These are phyloP conservation scores for Peronosclerospora sorghi DNA, from an alignment of 352 stramenopile genomes.

Conservation along the genomic window DNA sequence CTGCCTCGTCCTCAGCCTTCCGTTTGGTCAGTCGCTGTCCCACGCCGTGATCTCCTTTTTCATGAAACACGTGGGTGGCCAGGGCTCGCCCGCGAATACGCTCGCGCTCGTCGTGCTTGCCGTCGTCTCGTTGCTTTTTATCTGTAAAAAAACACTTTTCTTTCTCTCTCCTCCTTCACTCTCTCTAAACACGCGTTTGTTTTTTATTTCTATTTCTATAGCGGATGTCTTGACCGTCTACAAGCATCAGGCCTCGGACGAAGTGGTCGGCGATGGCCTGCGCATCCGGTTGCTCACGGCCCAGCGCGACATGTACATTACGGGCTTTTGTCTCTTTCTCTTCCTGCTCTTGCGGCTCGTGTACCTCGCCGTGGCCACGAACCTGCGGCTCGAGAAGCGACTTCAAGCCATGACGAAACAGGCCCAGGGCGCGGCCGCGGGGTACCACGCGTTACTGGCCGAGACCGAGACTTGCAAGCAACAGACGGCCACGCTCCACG, in stretches of 20 bases:
- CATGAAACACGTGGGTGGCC: conserved; percentile 25
- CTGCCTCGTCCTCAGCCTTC: conserved; percentile 37
- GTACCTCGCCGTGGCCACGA: conserved; percentile 57
- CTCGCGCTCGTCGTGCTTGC: conserved; percentile 42
- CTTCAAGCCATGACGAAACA: conserved; percentile 69
- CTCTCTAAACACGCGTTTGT: conserved; percentile 5
- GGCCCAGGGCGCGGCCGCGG: conserved; percentile 44
- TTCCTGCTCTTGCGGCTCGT: conserved; percentile 72
- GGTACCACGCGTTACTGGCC: conserved; percentile 55
- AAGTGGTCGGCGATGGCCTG: conserved; percentile 55
- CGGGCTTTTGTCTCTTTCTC: conserved; percentile 75
- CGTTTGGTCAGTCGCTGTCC: conserved; percentile 48
- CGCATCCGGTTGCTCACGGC: conserved; percentile 69
- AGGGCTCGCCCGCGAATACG: conserved; percentile 32
- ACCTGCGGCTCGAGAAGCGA: conserved; percentile 61
- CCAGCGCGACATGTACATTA: conserved; percentile 83
- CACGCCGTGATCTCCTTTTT: conserved; percentile 53
- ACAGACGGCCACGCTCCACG: conserved; percentile 58
- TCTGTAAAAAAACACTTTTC: conserved; percentile 47
- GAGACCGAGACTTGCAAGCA: conserved; percentile 61
- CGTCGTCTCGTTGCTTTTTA: conserved; percentile 55
- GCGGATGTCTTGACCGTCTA: conserved; percentile 63
- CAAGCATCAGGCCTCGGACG: conserved; percentile 50
- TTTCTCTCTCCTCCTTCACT: not conserved
- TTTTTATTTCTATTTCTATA: conserved; percentile 12